Conservation (phyloP, 2,329 filamentous ascomycete genomes). For the Fusarium siculi region DNA sequence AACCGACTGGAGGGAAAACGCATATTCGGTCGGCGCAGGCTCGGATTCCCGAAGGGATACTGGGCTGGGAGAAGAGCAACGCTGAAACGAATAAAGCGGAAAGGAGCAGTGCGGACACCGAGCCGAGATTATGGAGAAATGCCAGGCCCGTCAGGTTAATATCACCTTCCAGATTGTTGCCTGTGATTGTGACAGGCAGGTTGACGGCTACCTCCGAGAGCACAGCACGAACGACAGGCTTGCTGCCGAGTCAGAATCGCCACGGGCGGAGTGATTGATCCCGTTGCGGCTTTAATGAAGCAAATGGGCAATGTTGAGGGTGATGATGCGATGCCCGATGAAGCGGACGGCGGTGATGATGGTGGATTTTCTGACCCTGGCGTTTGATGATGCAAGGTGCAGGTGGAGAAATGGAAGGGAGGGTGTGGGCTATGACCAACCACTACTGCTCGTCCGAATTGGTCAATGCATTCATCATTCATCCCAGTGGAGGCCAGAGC, state of each 20-base stretch:
- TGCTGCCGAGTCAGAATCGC: not conserved
- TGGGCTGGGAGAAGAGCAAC: slow-evolving; percentile 8
- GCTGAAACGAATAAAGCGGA: slow-evolving; percentile 6
- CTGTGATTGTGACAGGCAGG: not conserved
- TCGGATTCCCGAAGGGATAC: slow-evolving; percentile 32
- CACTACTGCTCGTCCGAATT: not conserved
- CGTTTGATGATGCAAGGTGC: slow-evolving; percentile 34
- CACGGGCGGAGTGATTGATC: not conserved
- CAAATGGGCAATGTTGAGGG: not conserved
- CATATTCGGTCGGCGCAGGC: slow-evolving; percentile 24
- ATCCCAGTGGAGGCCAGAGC: not conserved
- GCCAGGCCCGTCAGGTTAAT: not conserved
- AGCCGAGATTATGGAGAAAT: slow-evolving; percentile 9
- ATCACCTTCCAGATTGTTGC: not conserved
- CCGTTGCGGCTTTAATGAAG: not conserved
- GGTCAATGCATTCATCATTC: slow-evolving; percentile 12
- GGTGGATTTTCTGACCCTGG: slow-evolving; percentile 20
- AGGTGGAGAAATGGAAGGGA: slow-evolving; percentile 27
- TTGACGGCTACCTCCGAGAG: slow-evolving; percentile 3
- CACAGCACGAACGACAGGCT: not conserved
- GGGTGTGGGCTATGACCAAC: slow-evolving; percentile 36
- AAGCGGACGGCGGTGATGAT: slow-evolving; percentile 16
- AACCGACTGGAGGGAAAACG: not conserved
- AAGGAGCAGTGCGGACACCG: not conserved
- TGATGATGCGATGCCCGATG: slow-evolving; percentile 1